Evolutionary conservation across 2,329 filamentous ascomycete genomes (phyloP).

Genomic region (Aspergillus ibericus): DNA sequence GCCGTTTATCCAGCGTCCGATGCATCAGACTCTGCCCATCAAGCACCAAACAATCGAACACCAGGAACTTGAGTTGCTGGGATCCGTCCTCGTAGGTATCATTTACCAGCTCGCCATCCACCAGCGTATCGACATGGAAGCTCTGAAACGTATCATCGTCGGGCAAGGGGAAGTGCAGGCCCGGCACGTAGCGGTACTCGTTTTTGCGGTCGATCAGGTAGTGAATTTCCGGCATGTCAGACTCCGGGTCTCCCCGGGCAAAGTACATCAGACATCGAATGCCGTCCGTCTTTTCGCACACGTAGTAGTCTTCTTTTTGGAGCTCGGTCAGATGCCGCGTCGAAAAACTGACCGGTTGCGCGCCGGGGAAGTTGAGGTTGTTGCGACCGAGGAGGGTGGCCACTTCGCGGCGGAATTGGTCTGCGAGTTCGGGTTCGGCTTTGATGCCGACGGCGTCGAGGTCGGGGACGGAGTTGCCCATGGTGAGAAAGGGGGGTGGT

Average conservation of each 20-base stretch:
- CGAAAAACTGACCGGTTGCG: constrained; percentile 91
- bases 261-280: constrained; percentile 94
- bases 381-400: constrained; percentile 71
- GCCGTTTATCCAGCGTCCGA: constrained; percentile 79
- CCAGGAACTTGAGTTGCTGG: constrained; percentile 75
- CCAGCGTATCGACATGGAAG: constrained; percentile 77
- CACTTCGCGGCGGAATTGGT: constrained; percentile 69
- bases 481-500: constrained; percentile 16
- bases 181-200: constrained; percentile 84
- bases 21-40: constrained; percentile 75
- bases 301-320: constrained; percentile 82
- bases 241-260: constrained; percentile 55
- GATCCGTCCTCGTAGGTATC: constrained; percentile 70
- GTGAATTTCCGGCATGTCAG: constrained; percentile 68
- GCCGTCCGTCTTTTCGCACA: constrained; percentile 97
- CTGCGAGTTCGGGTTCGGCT: constrained; percentile 61
- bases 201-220: constrained; percentile 98
- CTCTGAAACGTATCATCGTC: constrained; percentile 58
- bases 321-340: constrained; percentile 80
- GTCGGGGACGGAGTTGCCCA: constrained; percentile 44
- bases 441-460: constrained; percentile 58
- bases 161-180: constrained; percentile 77
- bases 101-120: constrained; percentile 91
- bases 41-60: constrained; percentile 88
- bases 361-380: constrained; percentile 74